Evolutionary conservation across 1,284 basidiomycete species (phyloP), one percentile per base, ranked within the genome.

Genomic region (Agroathelia rolfsii): DNA sequence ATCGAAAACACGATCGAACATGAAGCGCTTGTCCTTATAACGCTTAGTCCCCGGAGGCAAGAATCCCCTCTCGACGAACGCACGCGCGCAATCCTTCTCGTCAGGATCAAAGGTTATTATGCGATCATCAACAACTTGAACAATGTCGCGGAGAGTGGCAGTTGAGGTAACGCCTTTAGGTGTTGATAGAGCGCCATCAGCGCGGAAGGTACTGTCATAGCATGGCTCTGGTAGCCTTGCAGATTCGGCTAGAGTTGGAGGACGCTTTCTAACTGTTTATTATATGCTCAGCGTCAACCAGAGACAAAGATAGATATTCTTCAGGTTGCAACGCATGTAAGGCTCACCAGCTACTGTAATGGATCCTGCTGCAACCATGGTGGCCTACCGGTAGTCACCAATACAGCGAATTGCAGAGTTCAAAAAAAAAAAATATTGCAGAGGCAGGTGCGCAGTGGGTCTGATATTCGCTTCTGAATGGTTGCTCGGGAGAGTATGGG

Each of bases 31-130:
- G 59, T 94, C 86, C 56, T 92, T 93, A 65, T 93, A 92, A 40
- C 87, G 69, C 51, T 84, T 87, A 24, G 83, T 84, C 25, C 87
- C 87, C 0, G 82, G 84, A 25, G 84, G 80, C 45, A 82, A 46
- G 46, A 86, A 87, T 5, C 85, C 86, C 15, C 82, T 67, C 52
- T 82, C 77, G 31, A 84, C 69, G 50, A 88, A 87, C 0, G 83
- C 72, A 32, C 65, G 65, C 15, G 76, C 72, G 40, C 63, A 71
- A 55, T 89, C 84, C 50, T 76, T 79, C 54, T 94, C 89, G 35
- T 88, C 82, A 24, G 89, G 89, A 56, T 97, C 92, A 51, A 96
- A 97, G n/a, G 89, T 88, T 38, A 96, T 69, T 42, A 87, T 83
- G 38, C 84, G 77, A 64, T 88, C 84, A 51, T 88, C 84, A 32